phyloP scores from a whole-genome alignment of 1,284 basidiomycete genomes.

The Butyriboletus appendiculatus region DNA sequence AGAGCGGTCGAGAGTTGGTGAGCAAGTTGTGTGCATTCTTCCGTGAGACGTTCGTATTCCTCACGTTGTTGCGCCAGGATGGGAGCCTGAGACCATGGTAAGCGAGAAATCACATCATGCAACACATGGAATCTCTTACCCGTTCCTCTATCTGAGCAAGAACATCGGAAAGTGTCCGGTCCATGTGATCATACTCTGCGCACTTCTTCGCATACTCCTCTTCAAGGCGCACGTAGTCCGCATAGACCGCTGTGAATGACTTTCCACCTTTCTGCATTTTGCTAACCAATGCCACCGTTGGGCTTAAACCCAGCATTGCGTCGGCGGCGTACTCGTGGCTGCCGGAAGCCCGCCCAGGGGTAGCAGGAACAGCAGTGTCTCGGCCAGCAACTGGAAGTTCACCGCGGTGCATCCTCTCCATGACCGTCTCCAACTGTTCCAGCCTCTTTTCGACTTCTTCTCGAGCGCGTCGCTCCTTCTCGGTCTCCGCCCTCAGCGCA shows the following conservation, averaged over 20 bases:
- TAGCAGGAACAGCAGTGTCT: conserved; percentile 43
- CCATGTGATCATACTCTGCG: conserved; percentile 81
- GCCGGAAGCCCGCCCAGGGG: conserved; percentile 51
- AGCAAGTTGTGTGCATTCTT: conserved; percentile 79
- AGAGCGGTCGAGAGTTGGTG: conserved; percentile 75
- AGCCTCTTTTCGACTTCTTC: conserved; percentile 63
- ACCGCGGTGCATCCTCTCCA: conserved; percentile 66
- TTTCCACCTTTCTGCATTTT: conserved; percentile 77
- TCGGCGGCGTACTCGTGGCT: conserved; percentile 46
- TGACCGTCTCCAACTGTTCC: conserved; percentile 61
- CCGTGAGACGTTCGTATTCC: conserved; percentile 80
- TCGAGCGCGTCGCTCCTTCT: conserved; percentile 58
- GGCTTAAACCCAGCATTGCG: conserved; percentile 68
- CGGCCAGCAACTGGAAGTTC: conserved; percentile 62
- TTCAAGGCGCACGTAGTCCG: conserved; percentile 85
- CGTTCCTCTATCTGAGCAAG: conserved; percentile 86
- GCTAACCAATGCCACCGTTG: conserved; percentile 84
- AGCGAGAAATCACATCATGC: not conserved
- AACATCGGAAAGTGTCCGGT: conserved; percentile 70
- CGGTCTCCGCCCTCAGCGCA: conserved; percentile 63
- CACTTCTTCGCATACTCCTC: conserved; percentile 79
- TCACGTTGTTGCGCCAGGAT: conserved; percentile 82
- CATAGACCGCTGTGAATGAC: conserved; percentile 88
- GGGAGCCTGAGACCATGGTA: conserved; percentile 64
- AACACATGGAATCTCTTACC: conserved; percentile 47